Percentiles rank a stretch among this genome's conserved stretches.
Conservation (phyloP, 148 eudicot genomes). For the Rhododendron ferrugineum region DNA sequence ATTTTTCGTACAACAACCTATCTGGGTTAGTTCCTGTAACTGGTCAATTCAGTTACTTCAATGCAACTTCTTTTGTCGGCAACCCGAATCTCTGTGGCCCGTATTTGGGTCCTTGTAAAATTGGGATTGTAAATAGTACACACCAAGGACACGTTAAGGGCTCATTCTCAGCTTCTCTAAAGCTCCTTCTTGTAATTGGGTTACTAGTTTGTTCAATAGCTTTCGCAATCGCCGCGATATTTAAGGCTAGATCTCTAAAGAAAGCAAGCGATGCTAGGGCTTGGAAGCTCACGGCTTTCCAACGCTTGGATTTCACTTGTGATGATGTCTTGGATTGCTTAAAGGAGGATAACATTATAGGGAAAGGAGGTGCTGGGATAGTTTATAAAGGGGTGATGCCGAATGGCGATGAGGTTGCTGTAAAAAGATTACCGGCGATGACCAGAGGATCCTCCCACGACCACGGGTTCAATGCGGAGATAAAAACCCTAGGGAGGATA, state of each 20-base stretch:
- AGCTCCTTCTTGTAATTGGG: constrained; percentile 80
- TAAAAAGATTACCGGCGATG: constrained; percentile 77
- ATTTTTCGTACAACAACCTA: constrained; percentile 86
- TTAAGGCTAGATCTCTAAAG: constrained; percentile 75
- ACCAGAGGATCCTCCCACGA: constrained; percentile 88
- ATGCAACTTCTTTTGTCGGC: constrained; percentile 75
- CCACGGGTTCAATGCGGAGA: constrained; percentile 94
- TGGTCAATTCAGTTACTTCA: constrained; percentile 90
- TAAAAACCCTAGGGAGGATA: constrained; percentile 87
- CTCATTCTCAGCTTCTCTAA: constrained; percentile 61
- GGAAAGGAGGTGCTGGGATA: constrained; percentile 95
- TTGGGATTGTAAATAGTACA: constrained; percentile 40
- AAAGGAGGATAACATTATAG: constrained; percentile 89
- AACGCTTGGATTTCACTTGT: constrained; percentile 65
- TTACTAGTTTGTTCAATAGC: constrained; percentile 72
- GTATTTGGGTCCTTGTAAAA: constrained; percentile 80
- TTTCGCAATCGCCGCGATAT: constrained; percentile 75
- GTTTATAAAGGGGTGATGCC: constrained; percentile 88
- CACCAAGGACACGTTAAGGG: constrained; percentile 50
- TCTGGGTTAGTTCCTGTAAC: constrained; percentile 85
- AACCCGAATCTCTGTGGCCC: constrained; percentile 89
- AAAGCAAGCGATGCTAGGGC: constrained; percentile 69
- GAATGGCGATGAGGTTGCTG: constrained; percentile 67
- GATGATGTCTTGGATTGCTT: constrained; percentile 77
- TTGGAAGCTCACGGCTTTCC: constrained; percentile 93